Evolutionary conservation across 2,329 filamentous ascomycete species (phyloP).

Genomic region (Paecilomyces variotii): DNA sequence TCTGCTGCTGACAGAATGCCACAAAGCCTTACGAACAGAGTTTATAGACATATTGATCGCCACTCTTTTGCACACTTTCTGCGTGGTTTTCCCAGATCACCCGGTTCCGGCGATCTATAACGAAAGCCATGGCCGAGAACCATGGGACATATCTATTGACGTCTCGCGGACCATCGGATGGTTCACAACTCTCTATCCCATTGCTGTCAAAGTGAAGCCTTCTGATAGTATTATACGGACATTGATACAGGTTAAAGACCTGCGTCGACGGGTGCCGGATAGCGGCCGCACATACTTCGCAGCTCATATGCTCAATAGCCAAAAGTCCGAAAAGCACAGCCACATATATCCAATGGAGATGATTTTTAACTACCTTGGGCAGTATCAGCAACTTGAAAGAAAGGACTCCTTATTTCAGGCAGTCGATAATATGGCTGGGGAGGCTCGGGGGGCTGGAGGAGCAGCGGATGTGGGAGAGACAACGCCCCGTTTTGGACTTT

Average conservation of each 20-base stretch:
- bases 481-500: slow-evolving; percentile 41
- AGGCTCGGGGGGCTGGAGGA: slow-evolving; percentile 37
- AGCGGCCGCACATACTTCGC: slow-evolving; percentile 34
- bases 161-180: slow-evolving; percentile 44
- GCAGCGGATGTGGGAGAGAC: slow-evolving; percentile 38
- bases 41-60: slow-evolving; percentile 30
- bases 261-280: slow-evolving; percentile 26
- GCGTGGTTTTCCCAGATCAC: slow-evolving; percentile 34
- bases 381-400: slow-evolving; percentile 37
- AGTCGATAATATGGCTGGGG: slow-evolving; percentile 39
- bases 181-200: slow-evolving; percentile 44
- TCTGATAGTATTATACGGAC: slow-evolving; percentile 21
- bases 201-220: slow-evolving; percentile 24
- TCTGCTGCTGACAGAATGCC: slow-evolving; percentile 23
- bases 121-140: slow-evolving; percentile 42
- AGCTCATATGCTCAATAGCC: slow-evolving; percentile 20
- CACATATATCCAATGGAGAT: slow-evolving; percentile 38
- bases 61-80: slow-evolving; percentile 37
- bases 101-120: slow-evolving; percentile 37
- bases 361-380: slow-evolving; percentile 35
- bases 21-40: slow-evolving; percentile 25
- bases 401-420: slow-evolving; percentile 37
- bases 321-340: slow-evolving; percentile 20
- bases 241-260: slow-evolving; percentile 30
- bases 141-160: slow-evolving; percentile 39